Percentiles rank a stretch among this genome's conserved stretches.
These are phyloP conservation scores for Delitschia confertaspora DNA, from an alignment of 495 filamentous ascomycete genomes.

Conservation along the genomic window DNA sequence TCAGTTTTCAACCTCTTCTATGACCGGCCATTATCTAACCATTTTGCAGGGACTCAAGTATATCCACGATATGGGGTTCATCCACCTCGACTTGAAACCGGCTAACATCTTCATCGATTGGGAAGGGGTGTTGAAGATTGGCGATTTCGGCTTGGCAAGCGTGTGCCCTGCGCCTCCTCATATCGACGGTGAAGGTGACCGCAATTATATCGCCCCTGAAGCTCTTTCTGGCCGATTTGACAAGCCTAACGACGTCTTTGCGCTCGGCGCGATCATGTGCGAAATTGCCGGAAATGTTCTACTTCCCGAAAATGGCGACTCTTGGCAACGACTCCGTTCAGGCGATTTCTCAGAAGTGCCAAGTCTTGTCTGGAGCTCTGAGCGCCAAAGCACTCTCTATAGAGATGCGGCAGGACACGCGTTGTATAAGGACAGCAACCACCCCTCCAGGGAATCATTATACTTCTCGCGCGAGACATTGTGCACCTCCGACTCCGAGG, in stretches of 20 bases:
- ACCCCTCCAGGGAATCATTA: no score
- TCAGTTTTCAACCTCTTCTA: conserved; percentile 38
- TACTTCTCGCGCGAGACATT: conserved; percentile 12
- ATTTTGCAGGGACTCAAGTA: conserved; percentile 63
- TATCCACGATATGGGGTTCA: conserved; percentile 78
- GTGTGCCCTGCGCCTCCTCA: conserved; percentile 62
- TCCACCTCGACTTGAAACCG: conserved; percentile 92
- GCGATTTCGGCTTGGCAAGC: conserved; percentile 90
- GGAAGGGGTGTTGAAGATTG: conserved; percentile 88
- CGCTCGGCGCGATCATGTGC: conserved; percentile 84
- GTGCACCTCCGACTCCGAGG: conserved; percentile 12
- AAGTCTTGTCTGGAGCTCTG: conserved; percentile 67
- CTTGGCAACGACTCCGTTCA: conserved; percentile 78
- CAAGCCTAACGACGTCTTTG: conserved; percentile 87
- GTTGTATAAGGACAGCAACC: conserved; percentile 26
- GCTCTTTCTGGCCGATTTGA: conserved; percentile 75
- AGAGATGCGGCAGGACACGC: conserved; percentile 70
- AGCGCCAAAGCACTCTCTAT: conserved; percentile 54
- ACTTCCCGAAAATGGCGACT: conserved; percentile 81
- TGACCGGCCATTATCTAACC: conserved; percentile 33
- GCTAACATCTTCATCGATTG: conserved; percentile 88
- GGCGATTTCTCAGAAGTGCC: conserved; percentile 83
- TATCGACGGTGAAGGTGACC: conserved; percentile 87
- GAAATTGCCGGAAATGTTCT: conserved; percentile 88
- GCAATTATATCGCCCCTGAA: conserved; percentile 91